Evolutionary conservation across 1,139 yeast species (phyloP).

Genomic region (Magnusiomyces ingens): DNA sequence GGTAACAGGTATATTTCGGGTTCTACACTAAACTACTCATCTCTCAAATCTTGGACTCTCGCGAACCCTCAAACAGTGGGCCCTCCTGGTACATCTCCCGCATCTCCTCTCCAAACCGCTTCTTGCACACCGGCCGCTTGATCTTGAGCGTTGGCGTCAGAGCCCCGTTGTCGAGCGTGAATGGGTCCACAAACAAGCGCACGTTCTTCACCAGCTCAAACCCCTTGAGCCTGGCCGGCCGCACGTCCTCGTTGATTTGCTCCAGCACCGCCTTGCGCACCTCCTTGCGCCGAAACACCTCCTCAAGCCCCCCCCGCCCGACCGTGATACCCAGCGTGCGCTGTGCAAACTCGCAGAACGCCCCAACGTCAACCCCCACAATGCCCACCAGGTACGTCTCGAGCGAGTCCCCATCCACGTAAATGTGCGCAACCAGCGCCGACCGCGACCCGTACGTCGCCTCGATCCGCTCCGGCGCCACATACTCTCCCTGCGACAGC

Average conservation of each 20-base stretch:
- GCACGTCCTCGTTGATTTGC: slow-evolving; percentile 30
- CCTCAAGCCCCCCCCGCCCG: slow-evolving; percentile 23
- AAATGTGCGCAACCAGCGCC: slow-evolving; percentile 48
- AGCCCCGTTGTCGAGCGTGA: slow-evolving; percentile 53
- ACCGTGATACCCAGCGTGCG: slow-evolving; percentile 20
- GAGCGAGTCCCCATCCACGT: slow-evolving; percentile 58
- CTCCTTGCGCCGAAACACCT: not conserved
- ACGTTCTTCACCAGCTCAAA: slow-evolving; percentile 64
- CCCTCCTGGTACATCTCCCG: slow-evolving; percentile 55
- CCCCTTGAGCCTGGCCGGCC: slow-evolving; percentile 32
- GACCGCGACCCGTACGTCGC: slow-evolving; percentile 52
- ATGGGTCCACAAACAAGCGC: slow-evolving; percentile 54
- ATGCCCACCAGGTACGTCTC: slow-evolving; percentile 56
- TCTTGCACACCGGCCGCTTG: slow-evolving; percentile 53
- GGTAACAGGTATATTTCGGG: no score
- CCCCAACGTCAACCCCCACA: slow-evolving; percentile 49
- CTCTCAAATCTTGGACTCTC: no score
- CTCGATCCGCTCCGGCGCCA: slow-evolving; percentile 73
- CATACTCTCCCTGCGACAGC: slow-evolving; percentile 73
- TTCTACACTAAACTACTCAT: no score
- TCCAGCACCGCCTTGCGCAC: slow-evolving; percentile 30
- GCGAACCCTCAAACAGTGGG: slow-evolving; percentile 17
- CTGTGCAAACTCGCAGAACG: slow-evolving; percentile 27
- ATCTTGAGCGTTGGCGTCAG: slow-evolving; percentile 72
- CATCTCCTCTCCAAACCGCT: slow-evolving; percentile 43